These are phyloP conservation scores for Picea abies DNA, from an alignment of 83 land plant genomes.

Conservation along the genomic window DNA sequence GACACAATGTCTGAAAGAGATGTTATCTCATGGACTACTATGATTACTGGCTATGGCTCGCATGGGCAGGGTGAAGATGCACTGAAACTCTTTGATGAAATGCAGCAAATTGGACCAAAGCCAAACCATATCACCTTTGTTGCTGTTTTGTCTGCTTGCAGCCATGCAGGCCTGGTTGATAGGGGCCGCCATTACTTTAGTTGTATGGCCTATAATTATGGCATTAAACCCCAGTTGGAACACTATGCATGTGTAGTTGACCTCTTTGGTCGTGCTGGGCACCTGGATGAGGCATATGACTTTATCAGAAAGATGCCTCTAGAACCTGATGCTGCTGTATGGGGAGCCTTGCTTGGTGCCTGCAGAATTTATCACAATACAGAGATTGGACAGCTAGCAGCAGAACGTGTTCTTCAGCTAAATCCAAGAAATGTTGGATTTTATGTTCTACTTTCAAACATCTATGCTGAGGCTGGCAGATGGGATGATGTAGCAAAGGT, in stretches of 20 bases:
- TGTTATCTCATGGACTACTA: slow-evolving; percentile 31
- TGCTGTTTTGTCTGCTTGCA: slow-evolving; percentile 15
- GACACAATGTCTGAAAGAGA: slow-evolving; percentile 26
- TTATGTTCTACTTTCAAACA: background rate
- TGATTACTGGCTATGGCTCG: slow-evolving; percentile 35
- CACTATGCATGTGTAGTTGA: slow-evolving; percentile 5
- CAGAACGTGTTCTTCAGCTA: background rate
- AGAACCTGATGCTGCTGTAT: slow-evolving; percentile 3
- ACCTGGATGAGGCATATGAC: background rate
- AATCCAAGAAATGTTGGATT: slow-evolving; percentile 4
- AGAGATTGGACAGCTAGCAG: background rate
- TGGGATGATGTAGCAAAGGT: slow-evolving; percentile 9
- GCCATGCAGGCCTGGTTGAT: slow-evolving; percentile 14
- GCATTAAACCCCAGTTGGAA: slow-evolving; percentile 4
- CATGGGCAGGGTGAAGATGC: slow-evolving; percentile 32
- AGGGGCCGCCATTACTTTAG: slow-evolving; percentile 18
- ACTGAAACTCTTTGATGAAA: slow-evolving; percentile 22
- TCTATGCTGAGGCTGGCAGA: background rate
- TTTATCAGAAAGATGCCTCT: background rate
- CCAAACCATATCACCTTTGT: slow-evolving; percentile 36
- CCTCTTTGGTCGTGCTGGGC: slow-evolving; percentile 12
- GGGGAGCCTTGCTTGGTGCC: slow-evolving; percentile 2
- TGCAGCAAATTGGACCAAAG: slow-evolving; percentile 24
- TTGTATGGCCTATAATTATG: slow-evolving; percentile 5
- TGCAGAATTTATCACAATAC: background rate